Conservation (phyloP, 164 flowering plant genomes). For the Vitis vinifera region ASM3070453v1 NC_081813.1:23044001-23044500, state of each 20-base stretch:
- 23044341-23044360: conserved; percentile 18
- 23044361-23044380: no score
- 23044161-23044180: neutral
- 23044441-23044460: no score
- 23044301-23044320: conserved; percentile 18
- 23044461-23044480: no score
- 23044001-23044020: no score
- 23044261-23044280: conserved; percentile 17
- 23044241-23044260: conserved; percentile 25
- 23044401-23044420: no score
- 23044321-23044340: conserved; percentile 12
- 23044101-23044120: conserved; percentile 9
- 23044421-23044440: no score
- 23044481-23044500: no score
- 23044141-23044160: conserved; percentile 7
- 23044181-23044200: neutral
- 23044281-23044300: conserved; percentile 12
- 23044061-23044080: no score
- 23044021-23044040: no score
- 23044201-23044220: conserved; percentile 20
- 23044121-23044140: conserved; percentile 9
- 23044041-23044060: no score
- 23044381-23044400: no score
- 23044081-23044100: no score
- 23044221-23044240: conserved; percentile 17